A percentile compares a stretch with the other conserved stretches of the same genome.
Evolutionary conservation across 192 early-diverging fungal genomes (phyloP).

Genomic region (Geranomyces variabilis): DNA sequence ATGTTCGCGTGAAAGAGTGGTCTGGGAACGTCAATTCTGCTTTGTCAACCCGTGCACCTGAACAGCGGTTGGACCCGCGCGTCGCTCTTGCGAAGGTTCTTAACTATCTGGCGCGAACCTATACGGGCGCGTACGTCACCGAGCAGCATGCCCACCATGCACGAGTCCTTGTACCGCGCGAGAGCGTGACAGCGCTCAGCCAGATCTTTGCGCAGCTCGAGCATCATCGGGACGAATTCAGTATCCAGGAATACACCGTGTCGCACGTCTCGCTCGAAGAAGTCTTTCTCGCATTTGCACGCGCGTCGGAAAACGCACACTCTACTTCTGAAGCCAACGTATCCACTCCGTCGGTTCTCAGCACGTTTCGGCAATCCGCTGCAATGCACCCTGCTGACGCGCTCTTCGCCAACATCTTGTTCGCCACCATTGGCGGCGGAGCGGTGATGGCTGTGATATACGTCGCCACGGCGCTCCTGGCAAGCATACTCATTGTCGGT

Average conservation of each 20-base stretch:
- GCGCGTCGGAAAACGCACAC: not conserved
- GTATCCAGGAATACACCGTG: constrained; percentile 17
- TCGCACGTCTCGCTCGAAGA: constrained; percentile 24
- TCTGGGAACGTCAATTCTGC: not conserved
- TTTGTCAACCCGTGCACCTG: no score
- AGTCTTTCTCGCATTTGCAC: constrained; percentile 23
- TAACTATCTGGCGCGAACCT: not conserved
- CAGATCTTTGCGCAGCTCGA: constrained; percentile 25
- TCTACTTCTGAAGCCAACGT: not conserved
- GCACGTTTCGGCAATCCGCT: not conserved
- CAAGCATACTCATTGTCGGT: not conserved
- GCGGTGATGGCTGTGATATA: not conserved
- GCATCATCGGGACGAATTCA: not conserved
- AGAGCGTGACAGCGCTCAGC: not conserved
- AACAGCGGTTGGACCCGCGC: no score
- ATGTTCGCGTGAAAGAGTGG: constrained; percentile 33
- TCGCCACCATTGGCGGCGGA: not conserved
- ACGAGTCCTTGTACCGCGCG: not conserved
- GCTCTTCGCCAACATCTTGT: constrained; percentile 1
- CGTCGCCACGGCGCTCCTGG: not conserved
- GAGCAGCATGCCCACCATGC: not conserved
- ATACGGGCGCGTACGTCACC: not conserved
- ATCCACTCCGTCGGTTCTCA: not conserved
- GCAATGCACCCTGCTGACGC: not conserved
- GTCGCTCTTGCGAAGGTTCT: not conserved